Conservation (phyloP, 441 rosid genomes). For the Bruguiera hainesii region DNA sequence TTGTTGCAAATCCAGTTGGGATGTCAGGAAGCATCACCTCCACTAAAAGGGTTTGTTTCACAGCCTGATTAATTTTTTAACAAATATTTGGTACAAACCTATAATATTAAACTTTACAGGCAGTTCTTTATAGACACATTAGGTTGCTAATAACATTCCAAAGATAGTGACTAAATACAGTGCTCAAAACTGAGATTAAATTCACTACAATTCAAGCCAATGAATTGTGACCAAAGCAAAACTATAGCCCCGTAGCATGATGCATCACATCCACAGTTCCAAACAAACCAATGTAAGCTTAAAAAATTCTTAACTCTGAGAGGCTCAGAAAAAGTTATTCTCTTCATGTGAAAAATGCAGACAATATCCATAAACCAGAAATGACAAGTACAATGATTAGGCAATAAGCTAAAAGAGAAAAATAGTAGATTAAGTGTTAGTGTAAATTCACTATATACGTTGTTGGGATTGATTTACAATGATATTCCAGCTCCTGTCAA, state of each 20-base stretch:
- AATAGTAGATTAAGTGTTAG: too few species aligned
- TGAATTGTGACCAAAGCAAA: background rate
- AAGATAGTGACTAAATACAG: background rate
- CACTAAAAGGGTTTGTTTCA: background rate
- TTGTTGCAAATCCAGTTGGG: too few species aligned
- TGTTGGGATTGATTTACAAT: too few species aligned
- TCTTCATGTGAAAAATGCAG: too few species aligned
- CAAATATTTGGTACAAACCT: background rate
- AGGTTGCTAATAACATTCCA: background rate
- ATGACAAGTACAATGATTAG: too few species aligned
- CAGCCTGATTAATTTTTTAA: background rate
- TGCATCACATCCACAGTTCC: constrained; percentile 1
- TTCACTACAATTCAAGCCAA: background rate
- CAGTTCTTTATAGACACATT: background rate
- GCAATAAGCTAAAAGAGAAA: too few species aligned
- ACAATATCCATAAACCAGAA: too few species aligned
- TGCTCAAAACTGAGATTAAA: constrained; percentile 1
- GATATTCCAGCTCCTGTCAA: background rate
- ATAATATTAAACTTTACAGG: background rate
- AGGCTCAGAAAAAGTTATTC: too few species aligned
- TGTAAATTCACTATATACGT: too few species aligned
- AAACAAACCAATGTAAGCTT: background rate
- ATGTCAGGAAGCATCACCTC: background rate
- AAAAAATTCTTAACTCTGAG: too few species aligned
- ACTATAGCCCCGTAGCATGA: background rate